Percentiles rank a stretch among this genome's conserved stretches.
phyloP scores from a whole-genome alignment of 768 basidiomycete species.

The Xerocomus potaroensis region DNA sequence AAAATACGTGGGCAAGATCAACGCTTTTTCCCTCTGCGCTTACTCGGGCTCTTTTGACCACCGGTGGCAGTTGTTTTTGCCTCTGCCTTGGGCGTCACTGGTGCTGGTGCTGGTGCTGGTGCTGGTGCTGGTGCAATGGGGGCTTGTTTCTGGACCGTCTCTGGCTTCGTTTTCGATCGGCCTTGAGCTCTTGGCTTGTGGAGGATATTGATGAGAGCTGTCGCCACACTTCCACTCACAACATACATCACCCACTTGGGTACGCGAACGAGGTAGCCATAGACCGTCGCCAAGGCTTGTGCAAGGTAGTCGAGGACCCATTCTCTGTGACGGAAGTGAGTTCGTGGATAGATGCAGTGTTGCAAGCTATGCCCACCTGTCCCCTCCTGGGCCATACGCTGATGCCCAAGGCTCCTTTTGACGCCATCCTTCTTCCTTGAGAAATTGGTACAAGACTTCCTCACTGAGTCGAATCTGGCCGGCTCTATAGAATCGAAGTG shows the following conservation, averaged over 20 bases:
- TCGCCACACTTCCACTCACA: constrained; percentile 60
- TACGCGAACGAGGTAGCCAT: constrained; percentile 47
- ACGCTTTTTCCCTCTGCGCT: constrained; percentile 29
- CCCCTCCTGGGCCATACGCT: constrained; percentile 71
- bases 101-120: not conserved
- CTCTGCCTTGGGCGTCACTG: constrained; percentile 2
- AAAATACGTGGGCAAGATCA: not conserved
- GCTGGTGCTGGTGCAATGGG: not conserved
- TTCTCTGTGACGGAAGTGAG: constrained; percentile 46
- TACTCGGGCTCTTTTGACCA: constrained; percentile 20
- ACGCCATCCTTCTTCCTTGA: constrained; percentile 61
- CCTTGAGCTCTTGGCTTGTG: constrained; percentile 36
- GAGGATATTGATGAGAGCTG: constrained; percentile 61
- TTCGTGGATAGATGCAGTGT: not conserved
- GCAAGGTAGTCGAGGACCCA: constrained; percentile 61
- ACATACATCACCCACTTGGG: constrained; percentile 75
- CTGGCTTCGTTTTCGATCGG: constrained; percentile 5
- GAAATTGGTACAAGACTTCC: constrained; percentile 59
- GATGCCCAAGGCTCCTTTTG: constrained; percentile 64
- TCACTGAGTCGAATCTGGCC: constrained; percentile 56
- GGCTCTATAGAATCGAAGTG: constrained; percentile 77
- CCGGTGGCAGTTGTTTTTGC: constrained; percentile 14
- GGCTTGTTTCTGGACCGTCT: constrained; percentile 1
- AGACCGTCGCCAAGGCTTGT: constrained; percentile 42
- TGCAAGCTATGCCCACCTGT: constrained; percentile 42